These are phyloP conservation scores for Kwoniella sp. DNA, from an alignment of 768 basidiomycete species.

Conservation along the genomic window DNA sequence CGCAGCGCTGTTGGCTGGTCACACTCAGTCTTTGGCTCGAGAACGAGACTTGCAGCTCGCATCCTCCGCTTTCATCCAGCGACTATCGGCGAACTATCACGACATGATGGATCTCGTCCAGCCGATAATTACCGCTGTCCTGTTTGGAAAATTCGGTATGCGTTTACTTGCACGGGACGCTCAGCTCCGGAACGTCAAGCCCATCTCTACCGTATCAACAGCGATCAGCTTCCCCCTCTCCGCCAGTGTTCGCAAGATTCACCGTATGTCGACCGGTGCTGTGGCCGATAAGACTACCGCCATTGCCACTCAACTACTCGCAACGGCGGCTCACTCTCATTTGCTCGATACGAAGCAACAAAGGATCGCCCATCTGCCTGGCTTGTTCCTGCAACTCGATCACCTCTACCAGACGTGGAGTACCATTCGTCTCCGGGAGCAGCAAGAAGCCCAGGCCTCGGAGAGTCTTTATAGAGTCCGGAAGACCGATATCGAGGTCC, in stretches of 20 bases:
- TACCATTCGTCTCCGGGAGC: conserved; percentile 71
- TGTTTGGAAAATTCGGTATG: conserved; percentile 72
- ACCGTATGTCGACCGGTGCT: not conserved
- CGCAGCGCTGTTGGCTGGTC: conserved; percentile 27
- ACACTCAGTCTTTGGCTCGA: conserved; percentile 56
- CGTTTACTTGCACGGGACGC: conserved; percentile 58
- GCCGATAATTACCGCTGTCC: conserved; percentile 69
- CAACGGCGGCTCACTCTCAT: conserved; percentile 22
- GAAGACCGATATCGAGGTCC: conserved; percentile 61
- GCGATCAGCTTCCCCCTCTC: conserved; percentile 24
- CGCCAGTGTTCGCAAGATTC: conserved; percentile 7
- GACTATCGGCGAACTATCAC: conserved; percentile 68
- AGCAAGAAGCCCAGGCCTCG: conserved; percentile 65
- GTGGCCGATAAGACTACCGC: conserved; percentile 14
- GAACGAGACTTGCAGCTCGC: conserved; percentile 78
- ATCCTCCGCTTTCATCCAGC: conserved; percentile 72
- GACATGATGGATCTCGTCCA: conserved; percentile 71
- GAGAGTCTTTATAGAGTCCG: conserved; percentile 76
- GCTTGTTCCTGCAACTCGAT: conserved; percentile 65
- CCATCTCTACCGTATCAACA: conserved; percentile 6
- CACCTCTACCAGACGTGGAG: conserved; percentile 79
- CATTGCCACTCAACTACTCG: conserved; percentile 28
- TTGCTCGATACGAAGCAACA: conserved; percentile 14
- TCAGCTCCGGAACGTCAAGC: conserved; percentile 11
- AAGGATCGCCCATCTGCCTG: conserved; percentile 17